Evolutionary conservation across 176 grass and related monocot species (phyloP), one percentile per base, ranked within the genome.

Genomic region (Eragrostis curvula): DNA sequence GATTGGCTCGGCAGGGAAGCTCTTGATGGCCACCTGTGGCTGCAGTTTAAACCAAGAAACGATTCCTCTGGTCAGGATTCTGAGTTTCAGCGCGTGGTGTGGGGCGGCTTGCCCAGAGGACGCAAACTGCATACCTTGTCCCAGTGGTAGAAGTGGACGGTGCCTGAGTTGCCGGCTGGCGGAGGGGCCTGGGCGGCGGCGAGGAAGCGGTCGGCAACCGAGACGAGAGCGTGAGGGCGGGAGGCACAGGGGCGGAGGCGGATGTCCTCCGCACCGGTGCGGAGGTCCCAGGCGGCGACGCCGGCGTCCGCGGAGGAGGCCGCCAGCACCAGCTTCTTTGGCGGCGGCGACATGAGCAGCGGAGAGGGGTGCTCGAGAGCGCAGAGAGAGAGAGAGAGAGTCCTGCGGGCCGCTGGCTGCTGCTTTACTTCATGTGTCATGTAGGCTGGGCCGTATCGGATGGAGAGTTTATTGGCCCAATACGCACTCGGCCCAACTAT

Each of bases 1-100:
- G 65, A 98, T 95, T 23, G 92, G 92, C 56, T 98, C 92, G 23
- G 87, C 84, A 0, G 92, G 96, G 75, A 98, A 98, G 88, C 88
- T 98, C 72, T 89, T 91, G 50, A 93, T 85, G 63, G 80, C 88
- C 66, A 93, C 87, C 78, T 93, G 88, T 1, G 96, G 87, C 96
- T 98, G 84, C 78, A 86, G 71, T 77, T 25, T 21, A 46, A 64
- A 71, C 72, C 18, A 42, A 27, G 13, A 74, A 62, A 48, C 47
- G 44, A 68, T 10, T 12, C 70, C 75, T 29, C 45, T 20, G 41
- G 32, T 48, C 65, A 85, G 49, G 15, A n/a, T n/a, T n/a, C n/a
- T n/a, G n/a, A n/a, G 17, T 56, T 60, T 7, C 17, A 68, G 57
- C 70, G 68, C 51, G 53, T 47, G 46, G 61, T n/a, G 21, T 39